These are phyloP conservation scores for Exophiala bonariae DNA, from an alignment of 2,329 filamentous ascomycete species.

Conservation along the genomic window DNA sequence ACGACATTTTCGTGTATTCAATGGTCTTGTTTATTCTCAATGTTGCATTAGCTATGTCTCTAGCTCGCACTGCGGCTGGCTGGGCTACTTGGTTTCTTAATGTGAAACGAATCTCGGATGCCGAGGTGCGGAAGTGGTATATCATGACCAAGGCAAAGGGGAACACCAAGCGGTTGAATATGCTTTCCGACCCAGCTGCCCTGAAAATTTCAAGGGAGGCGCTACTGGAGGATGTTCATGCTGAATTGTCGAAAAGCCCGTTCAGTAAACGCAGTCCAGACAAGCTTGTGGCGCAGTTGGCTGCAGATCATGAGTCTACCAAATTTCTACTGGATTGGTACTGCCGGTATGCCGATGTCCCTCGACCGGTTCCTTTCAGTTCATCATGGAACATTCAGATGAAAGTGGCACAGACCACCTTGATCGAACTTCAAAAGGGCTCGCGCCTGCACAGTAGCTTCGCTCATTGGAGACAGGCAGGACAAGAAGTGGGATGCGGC, in stretches of 20 bases:
- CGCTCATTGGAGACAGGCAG: conserved; percentile 59
- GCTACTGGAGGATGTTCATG: conserved; percentile 46
- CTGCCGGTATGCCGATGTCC: conserved; percentile 48
- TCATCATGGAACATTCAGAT: conserved; percentile 60
- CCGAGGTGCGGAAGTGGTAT: conserved; percentile 43
- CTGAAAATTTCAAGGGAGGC: conserved; percentile 49
- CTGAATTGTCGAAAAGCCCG: conserved; percentile 44
- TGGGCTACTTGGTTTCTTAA: conserved; percentile 59
- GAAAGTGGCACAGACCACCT: conserved; percentile 54
- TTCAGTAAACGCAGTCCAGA: conserved; percentile 47
- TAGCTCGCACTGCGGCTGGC: conserved; percentile 55
- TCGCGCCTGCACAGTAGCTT: conserved; percentile 58
- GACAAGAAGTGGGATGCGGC: conserved; percentile 55
- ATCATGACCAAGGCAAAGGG: conserved; percentile 34
- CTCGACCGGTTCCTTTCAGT: conserved; percentile 54
- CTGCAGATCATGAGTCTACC: conserved; percentile 53
- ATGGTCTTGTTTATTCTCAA: conserved; percentile 56
- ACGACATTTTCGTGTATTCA: conserved; percentile 60
- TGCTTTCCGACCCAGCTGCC: conserved; percentile 50
- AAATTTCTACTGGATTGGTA: conserved; percentile 58
- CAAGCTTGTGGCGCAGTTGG: conserved; percentile 50
- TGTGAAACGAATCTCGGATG: conserved; percentile 40
- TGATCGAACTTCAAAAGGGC: conserved; percentile 55
- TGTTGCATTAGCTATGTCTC: conserved; percentile 50
- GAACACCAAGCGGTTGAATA: conserved; percentile 42